These are phyloP conservation scores for Lachancea mirantina DNA, from an alignment of 805 yeast genomes.

Conservation along the genomic window DNA sequence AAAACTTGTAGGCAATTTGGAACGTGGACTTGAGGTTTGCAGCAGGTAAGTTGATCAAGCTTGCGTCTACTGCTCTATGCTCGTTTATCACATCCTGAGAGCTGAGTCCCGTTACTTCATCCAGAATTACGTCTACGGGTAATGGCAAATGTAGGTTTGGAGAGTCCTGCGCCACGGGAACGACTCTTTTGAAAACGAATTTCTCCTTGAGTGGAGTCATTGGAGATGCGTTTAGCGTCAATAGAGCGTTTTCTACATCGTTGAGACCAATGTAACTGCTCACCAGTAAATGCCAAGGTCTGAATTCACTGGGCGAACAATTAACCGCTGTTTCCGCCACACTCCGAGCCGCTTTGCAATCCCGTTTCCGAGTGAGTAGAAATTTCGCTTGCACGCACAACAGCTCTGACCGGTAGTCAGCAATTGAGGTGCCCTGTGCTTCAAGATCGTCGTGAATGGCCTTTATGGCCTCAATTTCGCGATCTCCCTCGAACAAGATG, in stretches of 20 bases:
- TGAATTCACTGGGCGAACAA: constrained; percentile 67
- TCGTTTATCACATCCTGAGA: constrained; percentile 60
- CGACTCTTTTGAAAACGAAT: constrained; percentile 53
- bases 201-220: constrained; percentile 70
- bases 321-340: constrained; percentile 40
- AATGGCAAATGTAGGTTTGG: constrained; percentile 59
- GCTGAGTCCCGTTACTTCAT: constrained; percentile 60
- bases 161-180: constrained; percentile 33
- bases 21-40: constrained; percentile 56
- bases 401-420: constrained; percentile 23
- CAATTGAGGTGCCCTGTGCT: constrained; percentile 10
- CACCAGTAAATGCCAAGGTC: constrained; percentile 65
- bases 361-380: constrained; percentile 22
- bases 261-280: constrained; percentile 54
- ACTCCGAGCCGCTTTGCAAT: constrained; percentile 21
- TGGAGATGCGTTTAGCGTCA: constrained; percentile 73
- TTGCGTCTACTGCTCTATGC: constrained; percentile 57
- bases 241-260: constrained; percentile 63
- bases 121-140: constrained; percentile 66
- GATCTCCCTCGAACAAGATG: constrained; percentile 28
- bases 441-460: constrained; percentile 25
- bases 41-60: constrained; percentile 57
- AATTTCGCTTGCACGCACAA: constrained; percentile 27
- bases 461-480: constrained; percentile 32
- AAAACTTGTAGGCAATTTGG: constrained; percentile 49